Base-by-base conservation (phyloP, 805 yeast genomes). In the Kregervanrija delftensis region DNA sequence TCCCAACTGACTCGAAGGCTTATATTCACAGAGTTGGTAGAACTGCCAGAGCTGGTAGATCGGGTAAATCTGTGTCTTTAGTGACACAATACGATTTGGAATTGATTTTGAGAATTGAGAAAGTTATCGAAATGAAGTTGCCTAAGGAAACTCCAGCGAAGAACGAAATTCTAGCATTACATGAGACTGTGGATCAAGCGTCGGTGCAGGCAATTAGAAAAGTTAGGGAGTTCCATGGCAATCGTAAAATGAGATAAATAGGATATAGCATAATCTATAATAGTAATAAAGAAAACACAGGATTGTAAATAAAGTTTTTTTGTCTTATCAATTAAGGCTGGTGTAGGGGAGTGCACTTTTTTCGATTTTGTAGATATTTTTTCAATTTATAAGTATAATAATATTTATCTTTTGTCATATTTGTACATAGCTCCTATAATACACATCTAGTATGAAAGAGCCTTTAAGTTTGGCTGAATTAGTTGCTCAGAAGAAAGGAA, bases 21-120 rank as follows among this genome's bases (percentile, higher is more conserved):
- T 93, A 87, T 57, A 89, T 93, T 43, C 99, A 93, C 66, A 74
- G 99, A 64, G 96, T 91, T 10, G 99, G 99, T 69, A 86, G 99
- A 78, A 91, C 99, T 11, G 96, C 97, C 2, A 82, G 96, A 64
- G 95, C 96, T 1, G 96, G 96, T 14, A 76, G 89, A 54, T 79
- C 91, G 0, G 96, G 96, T 40, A 85, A 83, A 60, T 86, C 96
- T 3, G 73, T 90, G 13, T 84, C 96, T 2, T 68, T 90, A 46
- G 95, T 89, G 31, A 90, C 98, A 0, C 99, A 93, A 64, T 93
- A 93, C 61, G 99, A 93, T 63, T 71, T 93, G 49, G 97, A 90
- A 63, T 68, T 89, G 56, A 86, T 87, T 58, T 68, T 89, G 52
- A 74, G 96, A 59, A 90, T 93, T 42, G 99, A 93, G 64, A 82